Base-by-base conservation (phyloP, 345 rosid genomes). In the Lumnitzera littorea region DNA sequence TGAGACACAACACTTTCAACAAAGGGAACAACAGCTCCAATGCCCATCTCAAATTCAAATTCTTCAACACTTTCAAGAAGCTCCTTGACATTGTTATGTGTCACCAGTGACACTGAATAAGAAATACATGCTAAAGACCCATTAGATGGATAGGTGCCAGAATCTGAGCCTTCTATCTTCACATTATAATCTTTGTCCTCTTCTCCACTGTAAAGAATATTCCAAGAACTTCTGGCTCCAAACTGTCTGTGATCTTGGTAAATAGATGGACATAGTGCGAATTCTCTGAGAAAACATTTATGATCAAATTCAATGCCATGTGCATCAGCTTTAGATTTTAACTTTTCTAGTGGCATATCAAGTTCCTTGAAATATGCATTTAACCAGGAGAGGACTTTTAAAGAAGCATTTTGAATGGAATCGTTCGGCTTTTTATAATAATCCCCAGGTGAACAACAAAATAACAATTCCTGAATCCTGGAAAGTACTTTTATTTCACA, bases 31-130 rank as follows among this genome's bases (percentile, higher is more conserved):
- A 94, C 87, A 0, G 97, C 84, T 64, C 91, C 91, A 61, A 82
- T 56, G 20, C 99, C 99, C 61, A 86, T 73, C 87, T 94, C 96
- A 84, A 90, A 90, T 71, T 88, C 96, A 78, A 90, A 81, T 61
- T 80, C 97, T 71, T 86, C 88, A 58, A 62, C 66, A 62, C 85
- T 84, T 81, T 94, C 99, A 71, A 94, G 73, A 66, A 88, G 87
- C 63, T 87, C 96, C 76, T 78, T 78, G 67, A 55, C 41, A 31
- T 50, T 53, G 61, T 72, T 74, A 71, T 60, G 78, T 53, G 66
- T 50, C 62, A 69, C 78, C 71, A 94, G 71, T 56, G 77, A 74
- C 55, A 80, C 83, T 20, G 95, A 81, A 76, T 90, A 94, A 57
- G 79, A 67, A 31, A 84, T 69, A 61, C 85, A 76, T 55, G 73